A percentile compares a stretch with the other conserved stretches of the same genome.
These are phyloP conservation scores for Solanum piurae DNA, from an alignment of 257 asterid species.

Conservation along the genomic window DNA sequence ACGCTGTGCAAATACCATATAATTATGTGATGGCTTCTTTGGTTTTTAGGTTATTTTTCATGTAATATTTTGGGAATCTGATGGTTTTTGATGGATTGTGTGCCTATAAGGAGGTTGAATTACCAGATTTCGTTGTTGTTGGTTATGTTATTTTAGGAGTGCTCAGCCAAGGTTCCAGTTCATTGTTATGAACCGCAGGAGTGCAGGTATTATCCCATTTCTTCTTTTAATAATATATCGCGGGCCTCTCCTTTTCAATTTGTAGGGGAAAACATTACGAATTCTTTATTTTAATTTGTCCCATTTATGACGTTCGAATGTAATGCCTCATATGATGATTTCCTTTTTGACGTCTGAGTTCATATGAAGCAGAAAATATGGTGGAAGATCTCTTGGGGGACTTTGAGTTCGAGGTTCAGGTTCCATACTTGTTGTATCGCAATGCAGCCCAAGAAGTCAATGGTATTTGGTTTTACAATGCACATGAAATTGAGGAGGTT, in stretches of 20 bases:
- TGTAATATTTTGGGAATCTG: background rate
- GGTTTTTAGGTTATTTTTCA: background rate
- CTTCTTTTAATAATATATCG: background rate
- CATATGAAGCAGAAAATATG: conserved; percentile 44
- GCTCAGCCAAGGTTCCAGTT: conserved; percentile 77
- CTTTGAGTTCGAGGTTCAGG: conserved; percentile 72
- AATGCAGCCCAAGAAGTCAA: conserved; percentile 71
- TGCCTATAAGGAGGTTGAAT: background rate
- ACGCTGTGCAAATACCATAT: background rate
- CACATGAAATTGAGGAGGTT: conserved; percentile 61
- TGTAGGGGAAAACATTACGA: background rate
- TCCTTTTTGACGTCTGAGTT: background rate
- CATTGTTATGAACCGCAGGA: conserved; percentile 74
- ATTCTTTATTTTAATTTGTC: background rate
- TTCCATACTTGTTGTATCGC: conserved; percentile 66
- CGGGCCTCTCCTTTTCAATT: background rate
- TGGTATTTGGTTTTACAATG: conserved; percentile 84
- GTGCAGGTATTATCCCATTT: conserved; percentile 36
- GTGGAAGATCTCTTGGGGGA: conserved; percentile 76
- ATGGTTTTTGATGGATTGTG: conserved; percentile 1
- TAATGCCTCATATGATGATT: background rate
- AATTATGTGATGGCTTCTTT: background rate
- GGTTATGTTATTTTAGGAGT: conserved; percentile 43
- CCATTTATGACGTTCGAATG: background rate
- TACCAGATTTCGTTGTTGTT: background rate